Percentiles rank a stretch among this genome's conserved stretches.
Conservation (phyloP, 1,284 basidiomycete species). For the Ganoderma meredithae region DNA sequence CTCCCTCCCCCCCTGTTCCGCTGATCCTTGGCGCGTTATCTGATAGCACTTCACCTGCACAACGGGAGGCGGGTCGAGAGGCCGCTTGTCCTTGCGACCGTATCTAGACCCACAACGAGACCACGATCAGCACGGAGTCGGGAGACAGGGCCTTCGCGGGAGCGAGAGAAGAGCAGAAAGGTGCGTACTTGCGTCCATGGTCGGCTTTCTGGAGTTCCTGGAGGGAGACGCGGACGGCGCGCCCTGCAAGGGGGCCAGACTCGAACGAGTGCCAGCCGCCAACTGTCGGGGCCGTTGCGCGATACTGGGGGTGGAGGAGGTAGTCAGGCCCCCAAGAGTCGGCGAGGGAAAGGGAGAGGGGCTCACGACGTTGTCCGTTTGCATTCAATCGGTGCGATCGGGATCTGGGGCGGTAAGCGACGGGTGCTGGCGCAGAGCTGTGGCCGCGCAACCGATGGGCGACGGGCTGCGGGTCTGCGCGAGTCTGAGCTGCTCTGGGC, state of each 20-base stretch:
- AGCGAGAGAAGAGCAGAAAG: neutral
- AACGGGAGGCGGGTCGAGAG: conserved; percentile 52
- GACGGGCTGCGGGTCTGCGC: neutral
- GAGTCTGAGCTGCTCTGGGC: neutral
- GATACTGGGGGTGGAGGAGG: conserved; percentile 5
- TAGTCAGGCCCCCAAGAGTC: conserved; percentile 4
- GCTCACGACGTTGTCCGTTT: conserved; percentile 9
- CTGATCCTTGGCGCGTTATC: conserved; percentile 38
- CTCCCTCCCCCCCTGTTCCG: conserved; percentile 44
- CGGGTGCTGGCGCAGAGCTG: neutral
- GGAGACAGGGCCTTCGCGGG: neutral
- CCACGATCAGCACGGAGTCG: neutral
- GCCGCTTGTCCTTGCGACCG: conserved; percentile 47
- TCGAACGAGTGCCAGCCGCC: conserved; percentile 11
- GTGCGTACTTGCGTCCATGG: conserved; percentile 29
- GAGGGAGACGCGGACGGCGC: conserved; percentile 22
- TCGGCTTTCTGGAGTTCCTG: conserved; percentile 32
- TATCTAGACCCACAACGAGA: conserved; percentile 39
- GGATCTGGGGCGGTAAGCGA: conserved; percentile 11
- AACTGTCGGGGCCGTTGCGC: conserved; percentile 1
- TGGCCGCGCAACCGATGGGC: neutral
- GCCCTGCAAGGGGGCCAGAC: conserved; percentile 17
- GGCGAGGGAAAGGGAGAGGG: conserved; percentile 8
- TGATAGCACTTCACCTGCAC: conserved; percentile 42
- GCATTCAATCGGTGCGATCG: conserved; percentile 13